Conservation (phyloP, 768 basidiomycete genomes). For the Tephrocybe sp. region DNA sequence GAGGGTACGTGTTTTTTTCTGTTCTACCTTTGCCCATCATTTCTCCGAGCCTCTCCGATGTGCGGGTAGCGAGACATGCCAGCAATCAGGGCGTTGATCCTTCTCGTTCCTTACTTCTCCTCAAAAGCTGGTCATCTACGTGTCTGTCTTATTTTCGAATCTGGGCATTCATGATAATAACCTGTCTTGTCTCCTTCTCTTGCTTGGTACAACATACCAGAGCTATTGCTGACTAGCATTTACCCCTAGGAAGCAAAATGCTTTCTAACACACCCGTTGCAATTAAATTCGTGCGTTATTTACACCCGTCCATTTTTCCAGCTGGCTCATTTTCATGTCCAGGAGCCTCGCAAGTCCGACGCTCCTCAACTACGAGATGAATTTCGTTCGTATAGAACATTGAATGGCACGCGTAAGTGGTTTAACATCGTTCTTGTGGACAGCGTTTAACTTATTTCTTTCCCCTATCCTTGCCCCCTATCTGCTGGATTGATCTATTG, state of each 20-base stretch:
- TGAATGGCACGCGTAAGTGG: slow-evolving; percentile 82
- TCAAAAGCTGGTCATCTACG: too few relatives aligned
- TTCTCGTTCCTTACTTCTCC: too few relatives aligned
- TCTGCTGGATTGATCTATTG: slow-evolving; percentile 13
- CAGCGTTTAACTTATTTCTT: not conserved
- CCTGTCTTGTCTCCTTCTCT: not conserved
- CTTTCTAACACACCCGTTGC: slow-evolving; percentile 86
- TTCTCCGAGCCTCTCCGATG: slow-evolving; percentile 3
- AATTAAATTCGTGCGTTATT: slow-evolving; percentile 86
- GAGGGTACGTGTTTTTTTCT: slow-evolving; percentile 59
- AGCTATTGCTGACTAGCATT: slow-evolving; percentile 5
- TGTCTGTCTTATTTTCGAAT: not conserved
- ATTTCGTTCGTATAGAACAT: slow-evolving; percentile 94
- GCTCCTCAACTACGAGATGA: slow-evolving; percentile 97
- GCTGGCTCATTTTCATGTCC: slow-evolving; percentile 11
- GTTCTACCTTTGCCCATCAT: not conserved
- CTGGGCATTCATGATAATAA: not conserved
- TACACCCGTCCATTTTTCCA: slow-evolving; percentile 5
- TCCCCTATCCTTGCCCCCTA: slow-evolving; percentile 8
- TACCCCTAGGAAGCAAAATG: slow-evolving; percentile 71
- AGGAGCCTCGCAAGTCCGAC: slow-evolving; percentile 97
- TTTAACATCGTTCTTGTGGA: not conserved
- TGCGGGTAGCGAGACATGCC: not conserved
- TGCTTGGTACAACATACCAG: not conserved
- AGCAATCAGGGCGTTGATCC: slow-evolving; percentile 3